Conservation (phyloP, 805 yeast genomes). For the Pachysolen tannophilus region DNA sequence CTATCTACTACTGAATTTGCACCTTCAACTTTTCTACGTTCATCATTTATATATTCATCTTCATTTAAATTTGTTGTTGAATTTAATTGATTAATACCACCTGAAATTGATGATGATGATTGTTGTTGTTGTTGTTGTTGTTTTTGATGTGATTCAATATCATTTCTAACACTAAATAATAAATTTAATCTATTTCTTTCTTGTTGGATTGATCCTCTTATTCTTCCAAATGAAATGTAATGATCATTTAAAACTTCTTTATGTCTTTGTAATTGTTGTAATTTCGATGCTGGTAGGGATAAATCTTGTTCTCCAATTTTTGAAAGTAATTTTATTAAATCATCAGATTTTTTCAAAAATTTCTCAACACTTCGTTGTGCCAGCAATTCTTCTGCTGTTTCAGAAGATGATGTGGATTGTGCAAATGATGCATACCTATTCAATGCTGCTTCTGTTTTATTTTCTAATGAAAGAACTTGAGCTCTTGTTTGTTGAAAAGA, state of each 20-base stretch:
- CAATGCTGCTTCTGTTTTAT: slow-evolving; percentile 50
- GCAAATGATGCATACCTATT: slow-evolving; percentile 48
- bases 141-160: slow-evolving; percentile 62
- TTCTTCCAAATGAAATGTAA: slow-evolving; percentile 49
- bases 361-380: slow-evolving; percentile 41
- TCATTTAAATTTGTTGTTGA: slow-evolving; percentile 28
- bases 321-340: slow-evolving; percentile 39
- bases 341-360: slow-evolving; percentile 45
- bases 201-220: slow-evolving; percentile 51
- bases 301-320: slow-evolving; percentile 50
- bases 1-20: slow-evolving; percentile 74
- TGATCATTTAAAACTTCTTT: slow-evolving; percentile 70
- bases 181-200: slow-evolving; percentile 74
- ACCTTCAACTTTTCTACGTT: slow-evolving; percentile 61
- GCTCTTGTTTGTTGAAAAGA: no score
- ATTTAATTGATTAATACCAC: no score
- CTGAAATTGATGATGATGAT: no score
- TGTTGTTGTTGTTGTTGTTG: slow-evolving; percentile 20
- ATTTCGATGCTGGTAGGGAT: slow-evolving; percentile 58
- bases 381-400: slow-evolving; percentile 39
- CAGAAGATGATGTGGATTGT: slow-evolving; percentile 37
- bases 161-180: slow-evolving; percentile 67
- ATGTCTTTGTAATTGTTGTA: slow-evolving; percentile 79
- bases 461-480: slow-evolving; percentile 63
- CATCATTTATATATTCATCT: slow-evolving; percentile 72